A percentile compares a stretch with the other conserved stretches of the same genome.
Evolutionary conservation across 192 early-diverging fungal species (phyloP).

Genomic region (Phlyctochytrium arcticum): DNA sequence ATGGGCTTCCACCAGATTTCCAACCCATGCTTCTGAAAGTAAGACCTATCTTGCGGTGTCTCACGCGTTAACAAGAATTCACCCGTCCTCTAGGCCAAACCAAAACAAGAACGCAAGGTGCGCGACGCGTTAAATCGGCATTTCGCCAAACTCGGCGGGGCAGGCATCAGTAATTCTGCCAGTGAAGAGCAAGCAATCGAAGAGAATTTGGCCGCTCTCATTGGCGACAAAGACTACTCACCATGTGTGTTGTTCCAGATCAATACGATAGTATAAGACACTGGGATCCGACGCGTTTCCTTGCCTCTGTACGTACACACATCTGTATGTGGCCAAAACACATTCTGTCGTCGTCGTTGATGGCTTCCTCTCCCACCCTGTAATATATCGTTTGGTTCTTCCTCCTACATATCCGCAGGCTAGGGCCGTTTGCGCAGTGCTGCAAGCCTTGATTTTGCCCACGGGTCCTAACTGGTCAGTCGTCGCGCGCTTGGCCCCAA

Average conservation of each 20-base stretch:
- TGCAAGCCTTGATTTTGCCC: no score
- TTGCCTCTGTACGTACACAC: no score
- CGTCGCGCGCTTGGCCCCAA: no score
- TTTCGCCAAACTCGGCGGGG: slow-evolving; percentile 82
- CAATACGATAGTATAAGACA: slow-evolving; percentile 27
- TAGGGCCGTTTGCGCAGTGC: no score
- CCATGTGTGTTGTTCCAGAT: slow-evolving; percentile 84
- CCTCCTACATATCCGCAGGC: no score
- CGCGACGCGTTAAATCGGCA: slow-evolving; percentile 70
- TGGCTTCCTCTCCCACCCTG: no score
- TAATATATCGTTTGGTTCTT: no score
- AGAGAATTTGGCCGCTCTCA: slow-evolving; percentile 72
- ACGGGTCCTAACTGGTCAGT: no score
- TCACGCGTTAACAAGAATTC: background rate
- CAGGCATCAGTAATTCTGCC: slow-evolving; percentile 32
- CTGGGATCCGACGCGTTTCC: no score
- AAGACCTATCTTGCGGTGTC: background rate
- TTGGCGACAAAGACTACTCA: slow-evolving; percentile 84
- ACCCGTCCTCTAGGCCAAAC: slow-evolving; percentile 50
- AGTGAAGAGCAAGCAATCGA: slow-evolving; percentile 72
- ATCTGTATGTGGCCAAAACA: no score
- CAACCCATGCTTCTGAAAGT: slow-evolving; percentile 68
- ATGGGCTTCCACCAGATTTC: slow-evolving; percentile 96
- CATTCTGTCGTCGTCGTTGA: no score
- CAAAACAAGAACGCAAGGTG: slow-evolving; percentile 79